These are phyloP conservation scores for Hyaloscypha finlandica DNA, from an alignment of 495 filamentous ascomycete species.

Conservation along the genomic window DNA sequence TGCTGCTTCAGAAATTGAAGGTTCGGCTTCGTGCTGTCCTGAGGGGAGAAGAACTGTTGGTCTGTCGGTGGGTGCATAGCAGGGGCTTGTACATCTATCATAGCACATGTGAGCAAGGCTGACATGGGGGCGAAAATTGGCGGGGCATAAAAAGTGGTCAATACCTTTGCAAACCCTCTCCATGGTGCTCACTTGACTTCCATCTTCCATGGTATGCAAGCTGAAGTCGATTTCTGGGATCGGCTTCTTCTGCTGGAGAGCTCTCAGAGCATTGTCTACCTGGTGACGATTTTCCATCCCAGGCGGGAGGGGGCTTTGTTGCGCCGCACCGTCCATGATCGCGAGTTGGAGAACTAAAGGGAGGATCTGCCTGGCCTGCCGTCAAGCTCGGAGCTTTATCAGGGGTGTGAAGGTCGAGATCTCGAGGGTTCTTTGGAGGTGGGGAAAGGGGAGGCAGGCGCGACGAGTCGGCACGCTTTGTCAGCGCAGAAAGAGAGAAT, in stretches of 20 bases:
- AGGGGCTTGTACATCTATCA: constrained; percentile 92
- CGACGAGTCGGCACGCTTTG: constrained; percentile 3
- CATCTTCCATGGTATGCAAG: constrained; percentile 97
- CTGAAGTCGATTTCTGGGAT: constrained; percentile 98
- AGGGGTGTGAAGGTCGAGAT: neutral
- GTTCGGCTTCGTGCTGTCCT: constrained; percentile 86
- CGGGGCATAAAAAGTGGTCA: constrained; percentile 20
- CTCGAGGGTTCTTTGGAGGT: neutral
- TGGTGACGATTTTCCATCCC: constrained; percentile 35
- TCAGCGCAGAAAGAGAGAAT: constrained; percentile 5
- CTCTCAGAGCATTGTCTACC: constrained; percentile 72
- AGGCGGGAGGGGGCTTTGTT: constrained; percentile 6
- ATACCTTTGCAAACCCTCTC: constrained; percentile 98
- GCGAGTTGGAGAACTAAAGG: neutral
- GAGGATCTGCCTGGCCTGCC: neutral
- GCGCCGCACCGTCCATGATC: constrained; percentile 29
- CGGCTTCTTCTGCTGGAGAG: constrained; percentile 88
- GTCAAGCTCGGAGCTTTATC: neutral
- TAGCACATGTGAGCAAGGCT: neutral
- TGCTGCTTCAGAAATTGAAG: constrained; percentile 95
- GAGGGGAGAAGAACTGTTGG: constrained; percentile 70
- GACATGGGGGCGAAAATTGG: constrained; percentile 1
- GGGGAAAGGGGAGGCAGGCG: constrained; percentile 7
- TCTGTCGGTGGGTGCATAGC: constrained; percentile 88
- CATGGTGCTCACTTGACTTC: constrained; percentile 86